Conservation (phyloP, 208 protist genomes). For the Acanthamoeba triangularis region DNA sequence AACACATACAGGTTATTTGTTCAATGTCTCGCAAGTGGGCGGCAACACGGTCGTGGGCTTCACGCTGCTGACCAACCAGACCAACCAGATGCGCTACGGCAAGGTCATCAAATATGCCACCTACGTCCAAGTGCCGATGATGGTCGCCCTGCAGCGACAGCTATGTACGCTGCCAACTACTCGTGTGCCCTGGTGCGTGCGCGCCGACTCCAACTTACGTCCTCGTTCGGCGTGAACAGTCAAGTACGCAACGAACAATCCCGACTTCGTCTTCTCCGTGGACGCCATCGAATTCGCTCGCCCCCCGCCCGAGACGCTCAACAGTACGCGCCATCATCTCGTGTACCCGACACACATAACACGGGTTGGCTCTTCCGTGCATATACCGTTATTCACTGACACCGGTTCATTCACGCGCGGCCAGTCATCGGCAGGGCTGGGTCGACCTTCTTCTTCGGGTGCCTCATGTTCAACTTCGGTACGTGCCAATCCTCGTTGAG, state of each 20-base stretch:
- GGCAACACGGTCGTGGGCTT: neutral
- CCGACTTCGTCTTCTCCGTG: constrained; percentile 37
- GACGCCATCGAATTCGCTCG: constrained; percentile 73
- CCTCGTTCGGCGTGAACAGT: neutral
- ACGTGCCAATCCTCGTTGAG: no score
- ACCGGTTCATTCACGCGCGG: neutral
- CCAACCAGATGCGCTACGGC: constrained; percentile 4
- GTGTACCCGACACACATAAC: no score
- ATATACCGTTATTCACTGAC: neutral
- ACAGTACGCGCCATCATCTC: constrained; percentile 37
- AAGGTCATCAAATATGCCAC: constrained; percentile 60
- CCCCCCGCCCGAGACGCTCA: constrained; percentile 38
- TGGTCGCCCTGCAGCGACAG: constrained; percentile 46
- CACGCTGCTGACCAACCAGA: constrained; percentile 60
- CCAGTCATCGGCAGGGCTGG: constrained; percentile 74
- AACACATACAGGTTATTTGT: neutral
- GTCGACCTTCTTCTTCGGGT: constrained; percentile 83
- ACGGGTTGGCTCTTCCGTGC: no score
- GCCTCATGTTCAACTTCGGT: constrained; percentile 87
- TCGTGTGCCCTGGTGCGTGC: neutral
- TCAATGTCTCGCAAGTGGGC: constrained; percentile 23
- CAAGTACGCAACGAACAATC: constrained; percentile 60
- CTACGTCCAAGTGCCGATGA: constrained; percentile 70
- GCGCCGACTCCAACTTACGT: neutral
- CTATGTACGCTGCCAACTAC: neutral